Evolutionary conservation across 306 rosid genomes (phyloP).

Genomic region (Crataegus laevigata): DNA sequence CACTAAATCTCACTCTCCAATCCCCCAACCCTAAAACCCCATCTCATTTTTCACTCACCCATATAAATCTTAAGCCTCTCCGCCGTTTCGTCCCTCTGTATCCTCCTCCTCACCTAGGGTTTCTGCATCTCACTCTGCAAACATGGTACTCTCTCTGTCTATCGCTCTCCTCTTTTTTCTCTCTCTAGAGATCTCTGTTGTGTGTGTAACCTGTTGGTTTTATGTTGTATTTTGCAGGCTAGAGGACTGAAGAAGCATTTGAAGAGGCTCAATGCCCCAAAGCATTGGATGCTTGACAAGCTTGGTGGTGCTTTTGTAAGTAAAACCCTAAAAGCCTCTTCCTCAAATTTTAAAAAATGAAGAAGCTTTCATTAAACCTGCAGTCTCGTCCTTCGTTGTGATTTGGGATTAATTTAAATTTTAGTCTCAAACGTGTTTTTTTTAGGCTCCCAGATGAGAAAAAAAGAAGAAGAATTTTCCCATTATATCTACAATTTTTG

Average conservation of each 20-base stretch:
- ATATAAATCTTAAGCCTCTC: slow-evolving; percentile 2
- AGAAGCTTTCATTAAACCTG: background rate
- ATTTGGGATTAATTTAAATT: background rate
- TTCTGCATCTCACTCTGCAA: slow-evolving; percentile 1
- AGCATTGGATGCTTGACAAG: slow-evolving; percentile 76
- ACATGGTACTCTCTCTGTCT: slow-evolving; percentile 1
- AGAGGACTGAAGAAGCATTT: slow-evolving; percentile 73
- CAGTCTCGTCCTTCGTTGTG: background rate
- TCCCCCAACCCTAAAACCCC: slow-evolving; percentile 14
- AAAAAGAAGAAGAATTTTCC: background rate
- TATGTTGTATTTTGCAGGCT: slow-evolving; percentile 33
- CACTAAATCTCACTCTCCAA: background rate
- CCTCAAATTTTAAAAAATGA: background rate
- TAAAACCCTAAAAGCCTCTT: background rate
- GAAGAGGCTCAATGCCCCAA: slow-evolving; percentile 79
- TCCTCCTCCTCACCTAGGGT: background rate
- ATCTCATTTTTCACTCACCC: background rate
- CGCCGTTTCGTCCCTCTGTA: slow-evolving; percentile 7
- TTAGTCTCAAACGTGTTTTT: background rate
- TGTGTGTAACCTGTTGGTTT: background rate
- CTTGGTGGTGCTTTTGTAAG: slow-evolving; percentile 89
- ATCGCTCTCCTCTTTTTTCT: too few relatives aligned
- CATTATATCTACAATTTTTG: background rate
- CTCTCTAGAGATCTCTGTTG: background rate
- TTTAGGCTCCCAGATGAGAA: slow-evolving; percentile 44